Conservation (phyloP, 805 yeast genomes). For the Candida nonsorbophila region DNA sequence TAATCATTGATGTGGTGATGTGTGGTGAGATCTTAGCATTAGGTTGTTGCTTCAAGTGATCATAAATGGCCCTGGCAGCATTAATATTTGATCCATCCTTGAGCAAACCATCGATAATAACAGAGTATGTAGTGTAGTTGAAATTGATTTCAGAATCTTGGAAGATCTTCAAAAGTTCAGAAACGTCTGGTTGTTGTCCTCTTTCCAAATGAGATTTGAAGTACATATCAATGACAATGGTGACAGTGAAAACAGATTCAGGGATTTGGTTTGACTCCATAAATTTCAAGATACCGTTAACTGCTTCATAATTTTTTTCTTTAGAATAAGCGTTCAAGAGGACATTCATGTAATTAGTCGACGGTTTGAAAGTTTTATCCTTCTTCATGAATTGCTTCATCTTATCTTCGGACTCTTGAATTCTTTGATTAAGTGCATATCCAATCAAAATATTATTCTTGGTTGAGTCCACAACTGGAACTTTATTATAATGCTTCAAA, state of each 20-base stretch:
- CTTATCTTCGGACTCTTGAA: conserved; percentile 41
- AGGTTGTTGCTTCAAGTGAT: conserved; percentile 23
- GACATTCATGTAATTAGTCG: conserved; percentile 47
- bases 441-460: conserved; percentile 45
- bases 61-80: conserved; percentile 49
- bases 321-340: conserved; percentile 40
- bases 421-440: conserved; percentile 31
- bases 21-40: conserved; percentile 24
- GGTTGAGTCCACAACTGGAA: conserved; percentile 31
- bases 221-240: conserved; percentile 51
- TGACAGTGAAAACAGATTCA: conserved; percentile 61
- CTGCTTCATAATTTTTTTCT: conserved; percentile 39
- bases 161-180: conserved; percentile 39
- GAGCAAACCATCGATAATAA: conserved; percentile 50
- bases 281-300: conserved; percentile 39
- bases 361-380: conserved; percentile 35
- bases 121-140: conserved; percentile 44
- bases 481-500: conserved; percentile 22
- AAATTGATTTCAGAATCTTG: conserved; percentile 16
- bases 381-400: conserved; percentile 30
- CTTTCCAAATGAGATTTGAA: conserved; percentile 42
- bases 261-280: conserved; percentile 37
- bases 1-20: conserved; percentile 41
- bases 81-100: conserved; percentile 40
- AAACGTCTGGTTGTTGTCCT: conserved; percentile 38